These are phyloP conservation scores for Yamadazyma sp. DNA, from an alignment of 1,139 yeast species.

Conservation along the genomic window DNA sequence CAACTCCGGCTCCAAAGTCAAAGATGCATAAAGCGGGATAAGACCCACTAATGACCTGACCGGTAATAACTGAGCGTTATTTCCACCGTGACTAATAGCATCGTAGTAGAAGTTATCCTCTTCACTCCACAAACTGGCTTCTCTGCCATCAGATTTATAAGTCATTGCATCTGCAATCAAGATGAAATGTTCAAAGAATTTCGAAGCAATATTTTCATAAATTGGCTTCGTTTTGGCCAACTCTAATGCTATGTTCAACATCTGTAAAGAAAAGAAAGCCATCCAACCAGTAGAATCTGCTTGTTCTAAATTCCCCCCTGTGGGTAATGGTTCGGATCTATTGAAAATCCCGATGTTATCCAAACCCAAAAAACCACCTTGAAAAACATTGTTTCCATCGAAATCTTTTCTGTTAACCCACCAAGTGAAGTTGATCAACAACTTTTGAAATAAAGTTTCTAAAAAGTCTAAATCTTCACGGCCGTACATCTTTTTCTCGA, in stretches of 20 bases:
- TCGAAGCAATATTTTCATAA: slow-evolving; percentile 92
- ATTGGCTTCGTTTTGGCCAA: slow-evolving; percentile 81
- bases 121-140: slow-evolving; percentile 85
- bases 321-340: slow-evolving; percentile 91
- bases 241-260: slow-evolving; percentile 92
- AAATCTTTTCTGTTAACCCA: slow-evolving; percentile 95
- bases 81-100: slow-evolving; percentile 79
- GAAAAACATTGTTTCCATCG: slow-evolving; percentile 88
- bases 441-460: slow-evolving; percentile 89
- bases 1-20: slow-evolving; percentile 86
- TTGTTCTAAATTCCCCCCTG: slow-evolving; percentile 90
- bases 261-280: slow-evolving; percentile 90
- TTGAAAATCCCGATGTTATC: slow-evolving; percentile 95
- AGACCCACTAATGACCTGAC: slow-evolving; percentile 91
- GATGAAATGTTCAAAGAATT: slow-evolving; percentile 91
- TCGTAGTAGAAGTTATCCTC: slow-evolving; percentile 89
- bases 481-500: slow-evolving; percentile 86
- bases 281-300: slow-evolving; percentile 99
- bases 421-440: slow-evolving; percentile 91
- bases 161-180: slow-evolving; percentile 96
- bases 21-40: slow-evolving; percentile 88
- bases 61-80: slow-evolving; percentile 70
- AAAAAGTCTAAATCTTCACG: slow-evolving; percentile 79
- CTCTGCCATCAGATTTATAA: slow-evolving; percentile 58
- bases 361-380: slow-evolving; percentile 92